Conservation (phyloP, 441 rosid species). For the Populus hybrid region DNA sequence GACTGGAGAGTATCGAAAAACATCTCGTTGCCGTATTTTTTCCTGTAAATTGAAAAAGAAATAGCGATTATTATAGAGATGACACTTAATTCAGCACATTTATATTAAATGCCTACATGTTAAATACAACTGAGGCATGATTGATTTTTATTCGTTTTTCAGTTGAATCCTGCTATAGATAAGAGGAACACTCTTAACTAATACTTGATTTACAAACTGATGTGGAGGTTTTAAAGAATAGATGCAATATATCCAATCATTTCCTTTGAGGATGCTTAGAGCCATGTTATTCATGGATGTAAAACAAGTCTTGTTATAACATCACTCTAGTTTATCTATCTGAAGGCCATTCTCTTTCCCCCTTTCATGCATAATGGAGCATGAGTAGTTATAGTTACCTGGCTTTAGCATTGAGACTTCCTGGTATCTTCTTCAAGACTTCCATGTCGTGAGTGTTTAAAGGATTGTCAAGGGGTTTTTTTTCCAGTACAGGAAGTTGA, state of each 20-base stretch:
- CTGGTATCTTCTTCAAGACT: constrained; percentile 32
- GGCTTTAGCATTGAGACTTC: constrained; percentile 32
- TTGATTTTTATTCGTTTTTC: not conserved
- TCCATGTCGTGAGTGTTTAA: constrained; percentile 39
- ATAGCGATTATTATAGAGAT: constrained; percentile 8
- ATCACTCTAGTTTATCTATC: not conserved
- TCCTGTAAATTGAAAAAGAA: constrained; percentile 25
- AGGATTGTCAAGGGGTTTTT: constrained; percentile 41
- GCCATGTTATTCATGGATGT: not conserved
- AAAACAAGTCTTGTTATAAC: too few relatives aligned
- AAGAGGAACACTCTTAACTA: not conserved
- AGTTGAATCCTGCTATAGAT: not conserved
- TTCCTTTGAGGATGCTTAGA: not conserved
- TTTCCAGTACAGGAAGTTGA: constrained; percentile 34
- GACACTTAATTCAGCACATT: not conserved
- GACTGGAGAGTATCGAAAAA: constrained; percentile 40
- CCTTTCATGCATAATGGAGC: not conserved
- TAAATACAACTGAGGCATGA: not conserved
- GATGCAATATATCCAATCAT: not conserved
- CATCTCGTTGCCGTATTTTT: constrained; percentile 29
- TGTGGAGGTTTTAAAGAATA: not conserved
- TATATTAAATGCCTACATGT: not conserved
- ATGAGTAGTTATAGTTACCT: constrained; percentile 21
- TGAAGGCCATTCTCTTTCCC: not conserved
- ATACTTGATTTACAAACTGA: too few relatives aligned